Base-by-base conservation (phyloP, 805 yeast genomes). In the Candida corydali region DNA sequence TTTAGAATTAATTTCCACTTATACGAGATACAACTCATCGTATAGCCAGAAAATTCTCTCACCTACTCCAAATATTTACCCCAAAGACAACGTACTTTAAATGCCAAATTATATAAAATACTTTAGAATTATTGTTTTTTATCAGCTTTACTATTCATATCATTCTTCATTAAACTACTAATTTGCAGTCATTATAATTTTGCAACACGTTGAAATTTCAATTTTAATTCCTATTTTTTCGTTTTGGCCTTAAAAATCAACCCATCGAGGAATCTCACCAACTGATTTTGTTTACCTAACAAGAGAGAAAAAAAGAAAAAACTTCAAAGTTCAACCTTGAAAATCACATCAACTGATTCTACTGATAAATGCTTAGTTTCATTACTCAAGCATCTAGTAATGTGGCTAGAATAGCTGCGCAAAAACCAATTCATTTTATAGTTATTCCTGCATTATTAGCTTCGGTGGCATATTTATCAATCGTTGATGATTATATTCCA, bases 401-500 rank as follows among this genome's bases (percentile, higher is more conserved):
- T 29, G 49, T 78, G 36, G 82, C 85, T 31, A 66, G 65, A 40
- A 56, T 72, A 16, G 77, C 91, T 36, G 93, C 95, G 10, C 75
- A 76, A 41, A 75, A 80, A 53, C 98, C 98, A 12, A 86, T 91
- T 47, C 98, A 89, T 60, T 75, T 87, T 37, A 79, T 89, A 36
- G 77, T 87, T 32, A 52, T 77, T 39, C 75, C 87, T 5, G 72
- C 91, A 10, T 61, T 88, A 33, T 56, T 86, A 27, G 93, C 95
- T 2, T 82, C 95, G 3, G 63, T 85, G 36, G 82, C 91, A 7
- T 91, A 89, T 56, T 69, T 89, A 40, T 74, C 89, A 3, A 74
- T 82, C 3, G 77, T 83, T 24, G 86, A 82, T 46, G 79, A 80
- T 42, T 82, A 80, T 55, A 64, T 75, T 36, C 73, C 78, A 40